Base-by-base conservation (phyloP, 768 basidiomycete species). In the Artomyces pyxidatus region DNA sequence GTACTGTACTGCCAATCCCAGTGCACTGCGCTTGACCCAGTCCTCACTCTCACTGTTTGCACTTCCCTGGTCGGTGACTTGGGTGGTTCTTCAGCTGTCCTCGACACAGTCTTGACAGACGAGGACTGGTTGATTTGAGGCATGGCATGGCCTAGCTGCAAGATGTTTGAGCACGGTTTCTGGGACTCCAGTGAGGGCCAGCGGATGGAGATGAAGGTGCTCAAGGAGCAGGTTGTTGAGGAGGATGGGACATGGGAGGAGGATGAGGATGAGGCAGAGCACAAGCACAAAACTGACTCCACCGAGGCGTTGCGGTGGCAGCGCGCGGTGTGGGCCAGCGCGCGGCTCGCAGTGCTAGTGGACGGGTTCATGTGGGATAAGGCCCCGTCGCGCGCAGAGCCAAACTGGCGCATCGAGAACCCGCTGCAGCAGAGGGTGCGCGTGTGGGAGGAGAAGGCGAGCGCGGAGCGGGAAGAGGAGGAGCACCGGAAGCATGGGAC, bases 91-190 rank as follows among this genome's bases (percentile, higher is more conserved):
- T n/a, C n/a, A n/a, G n/a, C n/a, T n/a, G n/a, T n/a, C n/a, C n/a
- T n/a, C n/a, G n/a, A n/a, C n/a, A n/a, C n/a, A n/a, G n/a, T n/a
- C n/a, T n/a, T n/a, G n/a, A n/a, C n/a, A n/a, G n/a, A n/a, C n/a
- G 96, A 99, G 65, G 96, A 98, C 60, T 97, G 94, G 92, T 89
- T 87, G 59, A 63, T 97, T 56, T 77, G 96, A 25, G 96, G 96
- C 1, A 90, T 94, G 83, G 93, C 93, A 58, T 99, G 96, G 96
- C 85, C 90, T 4, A 86, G 89, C 6, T 75, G 90, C 50, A 80
- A 81, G 52, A 83, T 97, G 12, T 97, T 86, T 62, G 92, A 95
- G 63, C 80, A 89, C 37, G 95, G 94, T 0, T 98, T 84, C 64
- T 99, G 96, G 96, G 88, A 85, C 61, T 71, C 72, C 47, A 50